phyloP scores from a whole-genome alignment of 306 rosid species.

The Citrullus colocynthis region DNA sequence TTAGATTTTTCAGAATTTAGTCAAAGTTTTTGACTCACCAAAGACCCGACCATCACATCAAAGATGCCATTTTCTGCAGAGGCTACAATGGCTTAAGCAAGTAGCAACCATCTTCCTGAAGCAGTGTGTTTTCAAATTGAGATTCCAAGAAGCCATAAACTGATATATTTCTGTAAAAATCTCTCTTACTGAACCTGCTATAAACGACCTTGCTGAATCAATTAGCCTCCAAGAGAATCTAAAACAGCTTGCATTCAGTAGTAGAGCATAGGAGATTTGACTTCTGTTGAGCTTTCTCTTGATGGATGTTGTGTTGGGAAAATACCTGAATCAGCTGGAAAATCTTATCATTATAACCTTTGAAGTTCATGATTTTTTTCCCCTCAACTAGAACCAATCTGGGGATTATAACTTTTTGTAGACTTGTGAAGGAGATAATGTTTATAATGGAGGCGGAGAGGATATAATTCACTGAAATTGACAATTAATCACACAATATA shows the following conservation, averaged over 20 bases:
- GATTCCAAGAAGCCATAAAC: neutral
- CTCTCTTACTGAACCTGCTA: too few relatives aligned
- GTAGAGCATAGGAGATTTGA: too few relatives aligned
- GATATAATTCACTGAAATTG: constrained; percentile 6
- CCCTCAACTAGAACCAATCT: constrained; percentile 2
- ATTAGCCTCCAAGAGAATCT: too few relatives aligned
- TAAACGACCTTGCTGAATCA: too few relatives aligned
- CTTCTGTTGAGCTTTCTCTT: neutral
- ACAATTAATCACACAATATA: neutral
- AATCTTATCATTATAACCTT: too few relatives aligned
- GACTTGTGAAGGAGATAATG: constrained; percentile 47
- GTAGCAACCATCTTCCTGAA: neutral
- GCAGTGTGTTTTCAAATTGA: neutral
- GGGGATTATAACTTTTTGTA: constrained; percentile 20
- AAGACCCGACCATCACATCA: neutral
- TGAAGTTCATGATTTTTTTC: too few relatives aligned
- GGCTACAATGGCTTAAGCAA: neutral
- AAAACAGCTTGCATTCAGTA: too few relatives aligned
- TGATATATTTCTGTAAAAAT: neutral
- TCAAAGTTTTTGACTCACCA: neutral
- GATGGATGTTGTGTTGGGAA: neutral
- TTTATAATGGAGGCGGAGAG: constrained; percentile 39
- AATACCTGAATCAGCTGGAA: neutral
- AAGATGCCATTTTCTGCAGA: neutral
- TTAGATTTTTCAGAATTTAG: neutral